phyloP scores from a whole-genome alignment of 345 rosid genomes.

The Eucalyptus caleyi region DNA sequence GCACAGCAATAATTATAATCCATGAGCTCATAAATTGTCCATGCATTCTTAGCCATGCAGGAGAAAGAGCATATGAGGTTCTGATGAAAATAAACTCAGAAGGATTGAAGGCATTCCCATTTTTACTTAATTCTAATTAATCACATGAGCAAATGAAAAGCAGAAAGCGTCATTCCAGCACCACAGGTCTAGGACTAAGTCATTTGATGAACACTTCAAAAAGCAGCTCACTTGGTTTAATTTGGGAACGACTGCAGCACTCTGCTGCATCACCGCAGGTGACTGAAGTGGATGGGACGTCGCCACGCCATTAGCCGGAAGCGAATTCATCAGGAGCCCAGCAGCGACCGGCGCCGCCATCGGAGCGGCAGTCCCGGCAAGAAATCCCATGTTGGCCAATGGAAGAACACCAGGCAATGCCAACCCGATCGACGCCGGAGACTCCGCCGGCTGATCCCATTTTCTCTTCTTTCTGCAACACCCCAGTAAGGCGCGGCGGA shows the following conservation, averaged over 20 bases:
- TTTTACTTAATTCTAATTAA: background rate
- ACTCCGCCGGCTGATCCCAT: slow-evolving; percentile 95
- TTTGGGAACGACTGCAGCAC: slow-evolving; percentile 6
- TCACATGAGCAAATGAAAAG: background rate
- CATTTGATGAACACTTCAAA: background rate
- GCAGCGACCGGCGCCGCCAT: slow-evolving; percentile 13
- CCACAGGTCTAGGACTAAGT: background rate
- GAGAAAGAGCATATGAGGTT: background rate
- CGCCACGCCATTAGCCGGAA: slow-evolving; percentile 1
- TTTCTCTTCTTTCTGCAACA: slow-evolving; percentile 61
- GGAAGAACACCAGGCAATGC: slow-evolving; percentile 14
- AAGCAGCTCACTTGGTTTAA: slow-evolving; percentile 34
- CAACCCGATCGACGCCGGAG: slow-evolving; percentile 32
- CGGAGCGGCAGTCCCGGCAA: slow-evolving; percentile 12
- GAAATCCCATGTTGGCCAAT: slow-evolving; percentile 22
- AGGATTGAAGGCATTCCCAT: background rate
- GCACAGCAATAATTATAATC: background rate
- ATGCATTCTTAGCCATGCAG: background rate
- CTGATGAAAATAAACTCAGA: background rate
- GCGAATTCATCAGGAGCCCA: slow-evolving; percentile 16
- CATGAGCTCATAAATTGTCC: background rate
- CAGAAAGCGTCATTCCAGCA: background rate
- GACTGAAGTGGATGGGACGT: slow-evolving; percentile 12
- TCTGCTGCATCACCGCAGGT: slow-evolving; percentile 8
- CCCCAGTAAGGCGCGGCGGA: background rate